Evolutionary conservation across 208 protist genomes (phyloP).

Genomic region (Trypanosoma theileri): DNA sequence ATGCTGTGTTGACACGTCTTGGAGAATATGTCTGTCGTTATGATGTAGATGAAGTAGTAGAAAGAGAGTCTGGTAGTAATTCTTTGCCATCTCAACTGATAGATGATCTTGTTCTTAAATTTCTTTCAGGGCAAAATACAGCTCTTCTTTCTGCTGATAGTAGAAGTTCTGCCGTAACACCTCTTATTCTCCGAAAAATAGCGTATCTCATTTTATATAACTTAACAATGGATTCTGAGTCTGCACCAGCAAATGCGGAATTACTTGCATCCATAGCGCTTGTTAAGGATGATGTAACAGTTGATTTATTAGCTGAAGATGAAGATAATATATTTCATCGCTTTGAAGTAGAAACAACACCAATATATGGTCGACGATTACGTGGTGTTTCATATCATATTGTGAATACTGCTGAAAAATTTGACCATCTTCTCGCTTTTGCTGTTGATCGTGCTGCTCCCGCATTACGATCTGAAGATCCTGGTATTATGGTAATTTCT

Average conservation of each 20-base stretch:
- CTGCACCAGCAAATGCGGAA: constrained; percentile 35
- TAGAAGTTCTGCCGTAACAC: constrained; percentile 67
- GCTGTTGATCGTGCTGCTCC: constrained; percentile 73
- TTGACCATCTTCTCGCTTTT: constrained; percentile 61
- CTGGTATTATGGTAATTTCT: constrained; percentile 78
- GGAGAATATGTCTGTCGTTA: constrained; percentile 57
- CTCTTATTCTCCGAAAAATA: constrained; percentile 67
- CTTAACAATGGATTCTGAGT: constrained; percentile 22
- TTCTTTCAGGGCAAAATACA: constrained; percentile 57
- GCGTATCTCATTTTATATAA: constrained; percentile 52
- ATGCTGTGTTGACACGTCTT: constrained; percentile 50
- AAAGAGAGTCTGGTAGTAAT: constrained; percentile 39
- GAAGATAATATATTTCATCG: constrained; percentile 47
- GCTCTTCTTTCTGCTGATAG: constrained; percentile 71
- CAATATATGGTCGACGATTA: constrained; percentile 52
- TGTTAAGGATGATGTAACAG: constrained; percentile 69
- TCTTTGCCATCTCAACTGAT: constrained; percentile 51
- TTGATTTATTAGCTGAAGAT: constrained; percentile 62
- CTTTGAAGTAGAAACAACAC: constrained; percentile 64
- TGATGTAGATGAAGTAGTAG: constrained; percentile 72
- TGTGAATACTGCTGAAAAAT: constrained; percentile 51
- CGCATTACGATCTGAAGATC: constrained; percentile 62
- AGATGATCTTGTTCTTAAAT: constrained; percentile 55
- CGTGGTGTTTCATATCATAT: constrained; percentile 48
- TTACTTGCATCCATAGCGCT: constrained; percentile 74